phyloP scores from a whole-genome alignment of 139 green algal species.

The Dunaliella primolecta region DNA sequence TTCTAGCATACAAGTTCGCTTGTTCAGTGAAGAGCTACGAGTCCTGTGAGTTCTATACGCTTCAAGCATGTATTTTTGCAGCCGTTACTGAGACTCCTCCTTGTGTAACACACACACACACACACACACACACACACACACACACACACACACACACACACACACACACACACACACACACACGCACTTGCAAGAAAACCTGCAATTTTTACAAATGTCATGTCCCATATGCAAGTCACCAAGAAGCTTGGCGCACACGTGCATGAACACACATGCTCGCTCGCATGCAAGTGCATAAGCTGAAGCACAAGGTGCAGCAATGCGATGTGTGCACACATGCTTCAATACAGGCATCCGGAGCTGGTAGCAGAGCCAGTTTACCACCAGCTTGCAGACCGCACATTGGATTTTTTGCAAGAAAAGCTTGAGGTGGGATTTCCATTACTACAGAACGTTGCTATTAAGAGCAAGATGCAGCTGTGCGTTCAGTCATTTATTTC shows the following conservation, averaged over 20 bases:
- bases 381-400: slow-evolving; percentile 53
- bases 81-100: no score
- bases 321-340: background rate
- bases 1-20: background rate
- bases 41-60: background rate
- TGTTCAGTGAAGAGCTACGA: background rate
- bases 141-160: slow-evolving; percentile 1
- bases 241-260: no score
- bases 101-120: slow-evolving; percentile 11
- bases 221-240: no score
- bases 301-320: no score
- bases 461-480: background rate
- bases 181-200: no score
- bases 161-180: background rate
- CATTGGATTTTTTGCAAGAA: slow-evolving; percentile 59
- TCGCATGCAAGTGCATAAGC: background rate
- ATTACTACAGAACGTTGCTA: background rate
- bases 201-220: no score
- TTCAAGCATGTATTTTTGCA: background rate
- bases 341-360: slow-evolving; percentile 26
- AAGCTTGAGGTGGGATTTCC: slow-evolving; percentile 51
- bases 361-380: slow-evolving; percentile 48
- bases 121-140: slow-evolving; percentile 12
- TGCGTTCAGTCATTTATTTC: no score
- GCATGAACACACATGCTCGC: background rate